These are phyloP conservation scores for Fusarium euwallaceae DNA, from an alignment of 2,329 filamentous ascomycete genomes.

Conservation along the genomic window DNA sequence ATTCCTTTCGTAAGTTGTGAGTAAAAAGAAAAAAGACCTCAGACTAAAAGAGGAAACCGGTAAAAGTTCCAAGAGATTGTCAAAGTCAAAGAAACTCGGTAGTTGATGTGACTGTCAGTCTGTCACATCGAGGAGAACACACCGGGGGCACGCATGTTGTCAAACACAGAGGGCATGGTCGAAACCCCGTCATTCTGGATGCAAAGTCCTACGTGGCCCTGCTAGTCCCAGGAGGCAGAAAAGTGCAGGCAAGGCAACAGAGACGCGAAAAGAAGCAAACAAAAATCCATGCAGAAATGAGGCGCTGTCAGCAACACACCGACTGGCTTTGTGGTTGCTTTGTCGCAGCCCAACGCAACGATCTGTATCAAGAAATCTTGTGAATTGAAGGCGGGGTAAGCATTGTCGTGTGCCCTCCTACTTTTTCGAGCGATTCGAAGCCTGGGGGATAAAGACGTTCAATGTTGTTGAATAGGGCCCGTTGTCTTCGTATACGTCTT, in stretches of 20 bases:
- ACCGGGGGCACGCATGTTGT: not conserved
- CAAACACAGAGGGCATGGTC: not conserved
- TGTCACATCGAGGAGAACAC: not conserved
- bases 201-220: not conserved
- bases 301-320: not conserved
- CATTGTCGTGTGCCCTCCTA: not conserved
- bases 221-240: not conserved
- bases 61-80: not conserved
- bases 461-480: not conserved
- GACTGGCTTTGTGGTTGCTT: not conserved
- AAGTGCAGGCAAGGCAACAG: not conserved
- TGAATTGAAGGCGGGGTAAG: not conserved
- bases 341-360: not conserved
- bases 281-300: not conserved
- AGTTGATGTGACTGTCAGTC: not conserved
- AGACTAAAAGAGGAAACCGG: not conserved
- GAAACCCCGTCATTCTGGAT: not conserved
- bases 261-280: not conserved
- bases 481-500: too few species aligned
- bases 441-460: not conserved
- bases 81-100: not conserved
- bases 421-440: not conserved
- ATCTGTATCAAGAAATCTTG: not conserved
- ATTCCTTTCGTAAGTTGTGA: not conserved
- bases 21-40: not conserved